Evolutionary conservation across 495 filamentous ascomycete genomes (phyloP), one percentile per base, ranked within the genome.

Genomic region (Hypomontagnella monticulosa): DNA sequence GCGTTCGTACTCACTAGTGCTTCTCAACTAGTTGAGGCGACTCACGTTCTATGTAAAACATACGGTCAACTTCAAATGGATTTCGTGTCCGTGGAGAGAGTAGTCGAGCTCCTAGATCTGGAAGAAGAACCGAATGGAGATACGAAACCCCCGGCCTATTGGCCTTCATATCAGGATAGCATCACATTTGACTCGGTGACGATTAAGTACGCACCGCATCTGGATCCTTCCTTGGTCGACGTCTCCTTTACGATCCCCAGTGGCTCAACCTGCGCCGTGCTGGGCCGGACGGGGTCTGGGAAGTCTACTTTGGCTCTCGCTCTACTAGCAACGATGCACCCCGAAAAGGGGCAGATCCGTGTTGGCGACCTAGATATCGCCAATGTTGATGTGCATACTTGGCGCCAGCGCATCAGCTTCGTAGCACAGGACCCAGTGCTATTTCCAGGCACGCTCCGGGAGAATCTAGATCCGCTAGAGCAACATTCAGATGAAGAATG

Each of bases 31-130:
- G 91, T 96, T 36, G 73, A 76, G 9, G 81, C 88, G 10, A 94
- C 91, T 0, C 91, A 95, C 69, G 67, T 66, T 2, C 79, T 96
- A 0, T 96, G 92, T 76, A 84, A 81, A 37, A 82, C 84, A 49
- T 96, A 95, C 63, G 91, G 91, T 27, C 83, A 90, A 66, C 82
- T 96, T 20, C 91, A 94, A 77, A 93, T 96, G 90, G 88, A 93
- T 66, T 94, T 94, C 62, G 91, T 94, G 11, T 93, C 90, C 0
- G 91, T 96, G 1, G 92, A 96, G 75, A 84, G 92, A 20, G 84
- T 96, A 2, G 86, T 93, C 20, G 91, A 95, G 67, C 79, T 93
- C 0, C 80, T 93, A 2, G 81, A 89, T 56, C 81, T 93, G 1
- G 90, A 92, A 36, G 85, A 90, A 70, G 92, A 96, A 74, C 78